Base-by-base conservation (phyloP, 2,329 filamentous ascomycete genomes). In the Fusarium chuoi region DNA sequence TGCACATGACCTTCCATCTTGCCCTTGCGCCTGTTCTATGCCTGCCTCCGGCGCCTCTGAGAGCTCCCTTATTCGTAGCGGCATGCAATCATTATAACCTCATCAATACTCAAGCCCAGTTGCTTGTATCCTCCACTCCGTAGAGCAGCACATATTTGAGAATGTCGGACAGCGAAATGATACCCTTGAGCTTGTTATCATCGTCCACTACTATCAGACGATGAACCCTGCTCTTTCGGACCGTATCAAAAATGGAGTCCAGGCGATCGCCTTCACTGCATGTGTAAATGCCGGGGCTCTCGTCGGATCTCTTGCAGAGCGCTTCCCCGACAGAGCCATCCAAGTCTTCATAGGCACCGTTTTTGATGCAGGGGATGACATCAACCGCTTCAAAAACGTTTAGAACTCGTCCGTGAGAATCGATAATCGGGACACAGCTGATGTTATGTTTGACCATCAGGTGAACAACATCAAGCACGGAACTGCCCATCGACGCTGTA, bases 371-470 rank as follows among this genome's bases (percentile, higher is more conserved):
- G 1, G 95, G 93, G 76, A 99, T 98, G 69, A 99, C 95, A 83
- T 99, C 96, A 57, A 99, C 95, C 4, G 96, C 94, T 84, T 99
- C 97, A 79, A 99, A 99, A 17, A 98, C 95, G 79, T 99, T 99
- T 73, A 98, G 90, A 0, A 99, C 91, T 82, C 90, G 85, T 78
- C 88, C 87, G 42, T 94, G 90, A 55, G 89, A 89, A 78, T 98
- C 96, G 62, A 99, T 85, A 64, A 99, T 96, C 15, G 96, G 96
- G 41, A 99, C 93, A 78, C 95, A 97, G 46, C 94, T 98, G 78
- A 99, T 98, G 83, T 94, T 98, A 82, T 93, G 89, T 82, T 94
- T 91, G 59, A 99, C 96, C 87, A 99, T 93, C 82, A 94, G 89
- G 80, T 98, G 94, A 70, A 99, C 97, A 36, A 97, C 95, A 76